Conservation (phyloP, 306 rosid genomes). For the Corylus avellana region DNA sequence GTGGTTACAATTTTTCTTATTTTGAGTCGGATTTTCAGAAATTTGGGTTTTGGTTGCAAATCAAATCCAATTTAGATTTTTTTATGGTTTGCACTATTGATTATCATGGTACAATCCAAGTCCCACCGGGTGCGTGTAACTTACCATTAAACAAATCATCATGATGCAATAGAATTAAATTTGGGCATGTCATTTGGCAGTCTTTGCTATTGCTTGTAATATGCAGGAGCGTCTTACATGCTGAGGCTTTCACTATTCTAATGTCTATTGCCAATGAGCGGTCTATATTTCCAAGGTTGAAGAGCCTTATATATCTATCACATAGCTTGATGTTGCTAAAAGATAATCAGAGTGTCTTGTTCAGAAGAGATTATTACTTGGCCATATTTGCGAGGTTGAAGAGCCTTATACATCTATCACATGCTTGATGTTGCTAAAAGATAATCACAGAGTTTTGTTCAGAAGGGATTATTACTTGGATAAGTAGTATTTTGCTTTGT, state of each 20-base stretch:
- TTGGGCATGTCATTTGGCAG: not conserved
- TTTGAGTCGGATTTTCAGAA: not conserved
- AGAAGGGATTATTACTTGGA: not conserved
- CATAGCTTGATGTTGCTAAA: not conserved
- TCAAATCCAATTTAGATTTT: not conserved
- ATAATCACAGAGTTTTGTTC: not conserved
- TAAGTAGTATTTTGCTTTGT: not conserved
- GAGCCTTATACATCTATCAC: not conserved
- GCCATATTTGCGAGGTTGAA: not conserved
- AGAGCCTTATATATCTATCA: not conserved
- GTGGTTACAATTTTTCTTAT: not conserved
- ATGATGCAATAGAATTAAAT: not conserved
- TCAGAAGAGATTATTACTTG: not conserved
- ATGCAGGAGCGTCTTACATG: not conserved
- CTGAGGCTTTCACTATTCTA: not conserved
- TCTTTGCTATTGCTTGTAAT: not conserved
- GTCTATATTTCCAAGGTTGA: not conserved
- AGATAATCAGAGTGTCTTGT: not conserved
- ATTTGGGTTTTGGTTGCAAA: not conserved
- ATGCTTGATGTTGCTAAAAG: not conserved
- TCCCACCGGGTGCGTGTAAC: no score
- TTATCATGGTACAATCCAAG: not conserved
- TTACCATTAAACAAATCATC: not conserved
- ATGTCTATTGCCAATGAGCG: not conserved
- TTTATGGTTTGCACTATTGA: not conserved